A percentile compares a stretch with the other conserved stretches of the same genome.
These are phyloP conservation scores for Carallia brachiata DNA, from an alignment of 345 rosid species.

Conservation along the genomic window DNA sequence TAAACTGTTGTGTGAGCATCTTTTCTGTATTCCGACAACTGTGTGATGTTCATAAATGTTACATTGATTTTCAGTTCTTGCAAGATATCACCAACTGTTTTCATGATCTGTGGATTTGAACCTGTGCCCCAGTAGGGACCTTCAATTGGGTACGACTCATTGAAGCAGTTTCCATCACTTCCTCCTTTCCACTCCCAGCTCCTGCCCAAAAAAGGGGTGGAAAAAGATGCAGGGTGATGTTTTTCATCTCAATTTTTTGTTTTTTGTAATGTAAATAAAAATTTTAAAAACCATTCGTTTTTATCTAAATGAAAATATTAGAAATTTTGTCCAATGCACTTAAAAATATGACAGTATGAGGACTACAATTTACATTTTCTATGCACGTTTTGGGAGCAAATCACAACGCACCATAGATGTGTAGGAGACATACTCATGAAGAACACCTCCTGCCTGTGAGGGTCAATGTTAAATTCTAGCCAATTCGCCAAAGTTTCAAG, in stretches of 20 bases:
- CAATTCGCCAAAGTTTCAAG: slow-evolving; percentile 86
- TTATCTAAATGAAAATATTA: too few relatives aligned
- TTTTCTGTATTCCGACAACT: slow-evolving; percentile 77
- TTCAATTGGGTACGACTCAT: slow-evolving; percentile 62
- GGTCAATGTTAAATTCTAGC: slow-evolving; percentile 61
- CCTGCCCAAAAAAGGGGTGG: slow-evolving; percentile 32
- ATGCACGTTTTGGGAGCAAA: not conserved
- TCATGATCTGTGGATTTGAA: slow-evolving; percentile 74
- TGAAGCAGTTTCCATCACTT: slow-evolving; percentile 71
- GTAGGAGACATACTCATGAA: slow-evolving; percentile 96
- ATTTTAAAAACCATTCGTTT: too few relatives aligned
- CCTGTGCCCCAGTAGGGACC: slow-evolving; percentile 85
- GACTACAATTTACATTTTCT: too few relatives aligned
- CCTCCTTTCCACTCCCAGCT: slow-evolving; percentile 96
- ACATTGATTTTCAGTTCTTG: slow-evolving; percentile 46
- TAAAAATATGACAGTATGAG: too few relatives aligned
- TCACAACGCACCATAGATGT: slow-evolving; percentile 64
- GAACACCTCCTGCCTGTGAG: slow-evolving; percentile 67
- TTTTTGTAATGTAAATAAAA: too few relatives aligned
- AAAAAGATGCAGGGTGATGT: too few relatives aligned
- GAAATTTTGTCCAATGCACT: too few relatives aligned
- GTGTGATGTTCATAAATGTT: slow-evolving; percentile 69
- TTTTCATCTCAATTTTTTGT: too few relatives aligned
- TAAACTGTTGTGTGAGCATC: slow-evolving; percentile 80
- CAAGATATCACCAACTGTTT: slow-evolving; percentile 45